These are phyloP conservation scores for Schizonepeta tenuifolia DNA, from an alignment of 257 asterid species.

Conservation along the genomic window DNA sequence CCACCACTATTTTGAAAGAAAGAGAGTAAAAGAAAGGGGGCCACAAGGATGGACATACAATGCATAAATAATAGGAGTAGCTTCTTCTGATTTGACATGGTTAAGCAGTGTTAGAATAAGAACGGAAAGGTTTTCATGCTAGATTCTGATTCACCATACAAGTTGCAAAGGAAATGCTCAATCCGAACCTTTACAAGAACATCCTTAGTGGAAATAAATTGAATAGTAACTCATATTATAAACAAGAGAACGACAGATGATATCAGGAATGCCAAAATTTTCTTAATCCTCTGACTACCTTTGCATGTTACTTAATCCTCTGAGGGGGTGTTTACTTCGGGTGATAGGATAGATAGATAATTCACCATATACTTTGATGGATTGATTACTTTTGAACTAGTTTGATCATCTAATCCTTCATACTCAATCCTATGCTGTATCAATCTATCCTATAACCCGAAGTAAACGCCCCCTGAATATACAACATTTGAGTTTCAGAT, in stretches of 20 bases:
- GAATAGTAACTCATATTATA: background rate
- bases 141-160: constrained; percentile 10
- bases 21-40: no score
- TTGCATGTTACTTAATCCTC: constrained; percentile 1
- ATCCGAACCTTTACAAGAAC: background rate
- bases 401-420: no score
- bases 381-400: no score
- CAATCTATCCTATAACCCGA: no score
- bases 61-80: background rate
- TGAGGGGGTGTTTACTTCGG: no score
- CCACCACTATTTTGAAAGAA: background rate
- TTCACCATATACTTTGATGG: no score
- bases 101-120: constrained; percentile 1
- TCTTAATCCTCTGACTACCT: background rate
- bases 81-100: constrained; percentile 11
- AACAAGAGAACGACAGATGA: background rate
- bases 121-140: constrained; percentile 1
- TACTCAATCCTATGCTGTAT: no score
- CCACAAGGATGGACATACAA: background rate
- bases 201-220: background rate
- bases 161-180: background rate
- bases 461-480: no score
- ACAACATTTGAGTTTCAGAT: background rate
- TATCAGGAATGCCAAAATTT: background rate
- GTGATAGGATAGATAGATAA: no score